A percentile compares a stretch with the other conserved stretches of the same genome.
Conservation (phyloP, 164 flowering plant species). For the Aristolochia contorta region DNA sequence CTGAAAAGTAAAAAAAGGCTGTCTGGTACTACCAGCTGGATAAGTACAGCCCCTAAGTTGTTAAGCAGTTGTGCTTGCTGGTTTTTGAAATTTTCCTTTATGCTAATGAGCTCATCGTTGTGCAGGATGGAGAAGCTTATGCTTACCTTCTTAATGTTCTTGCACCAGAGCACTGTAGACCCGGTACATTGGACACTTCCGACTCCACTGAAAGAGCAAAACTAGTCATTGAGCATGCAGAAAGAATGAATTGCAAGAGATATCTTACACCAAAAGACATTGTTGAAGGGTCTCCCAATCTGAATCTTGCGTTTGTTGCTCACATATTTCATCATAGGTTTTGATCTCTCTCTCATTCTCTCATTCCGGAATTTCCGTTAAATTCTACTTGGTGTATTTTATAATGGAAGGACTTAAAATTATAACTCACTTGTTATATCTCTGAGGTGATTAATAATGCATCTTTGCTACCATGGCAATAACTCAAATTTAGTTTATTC, state of each 20-base stretch:
- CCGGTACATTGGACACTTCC: conserved; percentile 53
- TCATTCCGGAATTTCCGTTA: no score
- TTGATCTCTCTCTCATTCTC: conserved; percentile 2
- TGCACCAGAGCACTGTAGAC: conserved; percentile 77
- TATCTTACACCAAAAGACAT: conserved; percentile 72
- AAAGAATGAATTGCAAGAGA: conserved; percentile 79
- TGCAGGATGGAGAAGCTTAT: conserved; percentile 89
- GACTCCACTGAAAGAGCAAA: conserved; percentile 75
- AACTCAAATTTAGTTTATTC: no score
- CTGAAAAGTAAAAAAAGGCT: no score
- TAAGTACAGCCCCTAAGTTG: no score
- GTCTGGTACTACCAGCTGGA: no score
- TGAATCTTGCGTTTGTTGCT: conserved; percentile 90
- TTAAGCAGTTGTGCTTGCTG: no score
- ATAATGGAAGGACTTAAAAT: no score
- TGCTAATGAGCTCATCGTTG: neutral
- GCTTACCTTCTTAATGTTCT: conserved; percentile 89
- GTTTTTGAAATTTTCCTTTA: neutral
- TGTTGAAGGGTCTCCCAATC: conserved; percentile 77
- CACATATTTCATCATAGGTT: conserved; percentile 92
- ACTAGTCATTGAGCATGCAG: conserved; percentile 77
- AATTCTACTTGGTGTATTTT: no score
- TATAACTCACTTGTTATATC: no score
- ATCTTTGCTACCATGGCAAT: neutral
- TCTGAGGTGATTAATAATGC: no score